A percentile compares a stretch with the other conserved stretches of the same genome.
These are phyloP conservation scores for Pseudocercospora cruenta DNA, from an alignment of 2,329 filamentous ascomycete genomes.

Conservation along the genomic window DNA sequence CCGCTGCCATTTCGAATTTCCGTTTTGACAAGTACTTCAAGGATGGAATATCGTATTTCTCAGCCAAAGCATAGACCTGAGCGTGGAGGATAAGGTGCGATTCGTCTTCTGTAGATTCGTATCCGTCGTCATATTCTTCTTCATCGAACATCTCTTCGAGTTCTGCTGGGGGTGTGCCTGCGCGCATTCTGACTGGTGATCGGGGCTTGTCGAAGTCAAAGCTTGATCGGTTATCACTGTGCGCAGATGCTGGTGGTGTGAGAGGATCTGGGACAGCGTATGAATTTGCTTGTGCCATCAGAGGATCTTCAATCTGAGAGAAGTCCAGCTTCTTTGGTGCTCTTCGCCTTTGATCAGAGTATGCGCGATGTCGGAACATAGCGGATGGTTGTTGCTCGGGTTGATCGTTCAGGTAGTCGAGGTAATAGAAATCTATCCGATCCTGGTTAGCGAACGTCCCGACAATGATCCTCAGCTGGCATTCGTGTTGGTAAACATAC, in stretches of 20 bases:
- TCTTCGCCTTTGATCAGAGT: conserved; percentile 32
- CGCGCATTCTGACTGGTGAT: conserved; percentile 23
- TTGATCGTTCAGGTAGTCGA: conserved; percentile 40
- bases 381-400: conserved; percentile 32
- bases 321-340: conserved; percentile 40
- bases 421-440: conserved; percentile 42
- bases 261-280: conserved; percentile 28
- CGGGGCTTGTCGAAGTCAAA: conserved; percentile 29
- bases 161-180: conserved; percentile 30
- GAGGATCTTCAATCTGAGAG: conserved; percentile 40
- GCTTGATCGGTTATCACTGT: conserved; percentile 13
- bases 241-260: conserved; percentile 28
- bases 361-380: conserved; percentile 39
- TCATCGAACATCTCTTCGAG: conserved; percentile 40
- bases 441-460: conserved; percentile 2
- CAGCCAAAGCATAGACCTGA: conserved; percentile 54
- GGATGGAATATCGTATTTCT: conserved; percentile 55
- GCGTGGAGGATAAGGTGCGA: conserved; percentile 52
- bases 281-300: conserved; percentile 40
- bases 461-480: background rate
- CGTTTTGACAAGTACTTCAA: conserved; percentile 50
- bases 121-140: conserved; percentile 40
- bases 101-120: conserved; percentile 43
- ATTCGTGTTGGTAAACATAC: conserved; percentile 29
- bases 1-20: conserved; percentile 52